Evolutionary conservation across 2,329 filamentous ascomycete genomes (phyloP), one percentile per base, ranked within the genome.

Genomic region (Ascochyta clinopodiicola): DNA sequence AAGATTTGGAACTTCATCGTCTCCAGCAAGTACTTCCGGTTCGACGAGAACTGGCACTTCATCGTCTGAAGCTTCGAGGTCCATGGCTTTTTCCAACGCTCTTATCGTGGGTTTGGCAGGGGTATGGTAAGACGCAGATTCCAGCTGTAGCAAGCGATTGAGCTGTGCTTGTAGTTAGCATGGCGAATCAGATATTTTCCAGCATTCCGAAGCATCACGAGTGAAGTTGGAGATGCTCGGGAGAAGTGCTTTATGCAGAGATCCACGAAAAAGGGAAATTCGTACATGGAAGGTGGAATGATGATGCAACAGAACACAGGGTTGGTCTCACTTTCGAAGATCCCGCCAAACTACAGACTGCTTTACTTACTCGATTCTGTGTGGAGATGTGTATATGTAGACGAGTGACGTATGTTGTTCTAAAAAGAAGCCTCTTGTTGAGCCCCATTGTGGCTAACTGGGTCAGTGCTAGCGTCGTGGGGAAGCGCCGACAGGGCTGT

Each of bases 21-120:
- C 58, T 13, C 52, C 51, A 8, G 29, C 71, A 70, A 13, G 54
- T 50, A 53, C 48, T 50, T 60, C 56, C n/a, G 58, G 59, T 80
- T 57, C 91, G 79, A 64, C 88, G 56, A 89, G 87, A 50, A 88
- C 60, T 22, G 70, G 70, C 12, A 69, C 61, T 39, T 74, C 69
- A 37, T 74, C 71, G 52, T 73, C 71, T 44, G 70, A 73, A 10
- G 57, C 60, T 59, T 50, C 52, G 4, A 49, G 15, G 27, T 55
- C 52, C 52, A 55, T 55, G 10, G 29, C 35, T 50, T 17, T 17
- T 52, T 40, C 38, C 17, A 13, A 37, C 27, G 4, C 10, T 35
- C 7, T 12, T 39, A 6, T 31, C 15, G 17, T 19, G 12, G 38
- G 38, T 25, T 2, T 32, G 17, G 19, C 22, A n/a, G 31, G 9